A percentile compares a stretch with the other conserved stretches of the same genome.
Conservation (phyloP, 257 asterid species). For the Gentiana macrophylla region DNA sequence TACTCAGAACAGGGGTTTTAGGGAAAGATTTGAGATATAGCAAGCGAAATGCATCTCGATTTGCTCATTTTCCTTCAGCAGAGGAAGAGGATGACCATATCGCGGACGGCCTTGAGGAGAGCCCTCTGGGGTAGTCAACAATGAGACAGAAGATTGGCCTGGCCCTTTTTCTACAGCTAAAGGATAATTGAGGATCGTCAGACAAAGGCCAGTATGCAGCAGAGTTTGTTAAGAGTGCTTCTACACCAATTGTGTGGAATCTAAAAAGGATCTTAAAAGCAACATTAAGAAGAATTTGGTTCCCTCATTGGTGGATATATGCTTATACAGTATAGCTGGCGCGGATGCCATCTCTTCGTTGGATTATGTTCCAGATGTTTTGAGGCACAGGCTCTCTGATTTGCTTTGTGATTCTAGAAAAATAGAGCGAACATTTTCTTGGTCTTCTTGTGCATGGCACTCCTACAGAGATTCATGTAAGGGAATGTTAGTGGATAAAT, state of each 20-base stretch:
- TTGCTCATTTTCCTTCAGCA: constrained; percentile 66
- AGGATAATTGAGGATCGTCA: constrained; percentile 64
- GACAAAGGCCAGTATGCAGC: constrained; percentile 18
- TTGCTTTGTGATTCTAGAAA: constrained; percentile 58
- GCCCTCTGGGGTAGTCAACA: constrained; percentile 21
- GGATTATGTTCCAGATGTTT: constrained; percentile 64
- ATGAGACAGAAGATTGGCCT: constrained; percentile 80
- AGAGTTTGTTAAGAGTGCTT: constrained; percentile 18
- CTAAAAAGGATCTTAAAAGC: constrained; percentile 29
- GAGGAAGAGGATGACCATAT: constrained; percentile 29
- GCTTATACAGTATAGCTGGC: constrained; percentile 52
- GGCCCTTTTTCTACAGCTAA: constrained; percentile 91
- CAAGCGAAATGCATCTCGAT: constrained; percentile 61
- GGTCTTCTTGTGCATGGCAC: constrained; percentile 51
- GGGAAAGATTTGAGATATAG: constrained; percentile 49
- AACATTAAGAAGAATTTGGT: constrained; percentile 25
- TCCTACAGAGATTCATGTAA: constrained; percentile 72
- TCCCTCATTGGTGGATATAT: constrained; percentile 61
- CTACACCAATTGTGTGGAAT: constrained; percentile 44
- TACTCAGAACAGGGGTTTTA: constrained; percentile 17
- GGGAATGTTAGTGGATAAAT: constrained; percentile 86
- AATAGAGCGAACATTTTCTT: constrained; percentile 56
- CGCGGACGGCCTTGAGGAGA: constrained; percentile 26
- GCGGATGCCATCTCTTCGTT: constrained; percentile 79
- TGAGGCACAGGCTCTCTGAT: constrained; percentile 64